phyloP scores from a whole-genome alignment of 2,329 filamentous ascomycete genomes.

The Ophiocordyceps robertsii region DNA sequence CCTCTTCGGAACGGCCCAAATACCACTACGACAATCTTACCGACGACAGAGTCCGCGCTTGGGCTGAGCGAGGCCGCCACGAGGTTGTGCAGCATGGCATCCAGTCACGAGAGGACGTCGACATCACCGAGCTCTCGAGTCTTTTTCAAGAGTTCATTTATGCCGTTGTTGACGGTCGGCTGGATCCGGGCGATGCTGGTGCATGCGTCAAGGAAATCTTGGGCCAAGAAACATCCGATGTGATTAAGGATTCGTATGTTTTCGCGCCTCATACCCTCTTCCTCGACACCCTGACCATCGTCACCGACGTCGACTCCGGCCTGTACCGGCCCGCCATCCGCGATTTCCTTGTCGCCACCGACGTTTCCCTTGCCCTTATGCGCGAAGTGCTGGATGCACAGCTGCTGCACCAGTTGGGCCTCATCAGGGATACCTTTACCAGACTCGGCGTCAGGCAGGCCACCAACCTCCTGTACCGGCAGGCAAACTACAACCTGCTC shows the following conservation, averaged over 20 bases:
- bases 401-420: conserved; percentile 59
- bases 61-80: conserved; percentile 54
- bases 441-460: conserved; percentile 77
- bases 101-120: conserved; percentile 52
- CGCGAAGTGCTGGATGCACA: conserved; percentile 72
- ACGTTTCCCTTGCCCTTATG: conserved; percentile 58
- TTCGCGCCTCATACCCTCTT: conserved; percentile 60
- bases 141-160: conserved; percentile 79
- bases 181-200: conserved; percentile 59
- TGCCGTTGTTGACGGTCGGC: conserved; percentile 54
- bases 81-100: conserved; percentile 52
- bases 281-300: conserved; percentile 68
- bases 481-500: conserved; percentile 91
- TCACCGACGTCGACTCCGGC: conserved; percentile 55
- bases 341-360: conserved; percentile 58
- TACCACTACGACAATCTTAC: conserved; percentile 70
- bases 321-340: conserved; percentile 39
- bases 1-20: conserved; percentile 22
- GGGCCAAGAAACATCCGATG: conserved; percentile 36
- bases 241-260: conserved; percentile 32
- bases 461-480: conserved; percentile 85
- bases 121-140: conserved; percentile 53
- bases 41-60: conserved; percentile 50
- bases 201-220: conserved; percentile 62
- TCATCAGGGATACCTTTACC: conserved; percentile 76